A percentile compares a stretch with the other conserved stretches of the same genome.
Conservation (phyloP, 441 rosid genomes). For the Syzygium malaccense region DNA sequence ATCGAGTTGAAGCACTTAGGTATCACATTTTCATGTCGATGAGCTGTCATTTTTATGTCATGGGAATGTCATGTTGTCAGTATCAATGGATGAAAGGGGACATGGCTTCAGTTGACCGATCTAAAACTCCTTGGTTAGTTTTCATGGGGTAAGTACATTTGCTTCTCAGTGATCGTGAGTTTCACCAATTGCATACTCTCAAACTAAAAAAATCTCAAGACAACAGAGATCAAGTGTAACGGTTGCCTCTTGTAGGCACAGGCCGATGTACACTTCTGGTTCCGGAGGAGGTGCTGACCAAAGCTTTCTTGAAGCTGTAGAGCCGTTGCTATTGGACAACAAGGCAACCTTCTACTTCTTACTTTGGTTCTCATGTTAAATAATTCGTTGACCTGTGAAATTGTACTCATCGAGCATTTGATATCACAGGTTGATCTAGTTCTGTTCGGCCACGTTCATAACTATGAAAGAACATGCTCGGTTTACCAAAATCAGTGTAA, state of each 20-base stretch:
- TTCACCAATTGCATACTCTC: neutral
- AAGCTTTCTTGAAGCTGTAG: conserved; percentile 20
- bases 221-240: neutral
- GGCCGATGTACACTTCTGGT: conserved; percentile 49
- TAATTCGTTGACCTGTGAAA: neutral
- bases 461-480: conserved; percentile 64
- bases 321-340: conserved; percentile 35
- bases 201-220: neutral
- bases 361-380: neutral
- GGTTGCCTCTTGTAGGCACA: conserved; percentile 38
- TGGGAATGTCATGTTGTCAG: conserved; percentile 13
- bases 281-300: conserved; percentile 7
- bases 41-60: neutral
- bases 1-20: neutral
- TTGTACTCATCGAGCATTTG: neutral
- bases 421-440: conserved; percentile 45
- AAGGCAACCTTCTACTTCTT: conserved; percentile 21
- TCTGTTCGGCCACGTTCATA: conserved; percentile 68
- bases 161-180: neutral
- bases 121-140: conserved; percentile 60
- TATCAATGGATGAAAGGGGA: conserved; percentile 52
- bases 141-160: conserved; percentile 14
- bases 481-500: conserved; percentile 28
- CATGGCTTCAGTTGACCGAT: conserved; percentile 49
- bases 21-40: neutral